Conservation (phyloP, 192 early-diverging fungal genomes). For the Geranomyces michiganensis region DNA sequence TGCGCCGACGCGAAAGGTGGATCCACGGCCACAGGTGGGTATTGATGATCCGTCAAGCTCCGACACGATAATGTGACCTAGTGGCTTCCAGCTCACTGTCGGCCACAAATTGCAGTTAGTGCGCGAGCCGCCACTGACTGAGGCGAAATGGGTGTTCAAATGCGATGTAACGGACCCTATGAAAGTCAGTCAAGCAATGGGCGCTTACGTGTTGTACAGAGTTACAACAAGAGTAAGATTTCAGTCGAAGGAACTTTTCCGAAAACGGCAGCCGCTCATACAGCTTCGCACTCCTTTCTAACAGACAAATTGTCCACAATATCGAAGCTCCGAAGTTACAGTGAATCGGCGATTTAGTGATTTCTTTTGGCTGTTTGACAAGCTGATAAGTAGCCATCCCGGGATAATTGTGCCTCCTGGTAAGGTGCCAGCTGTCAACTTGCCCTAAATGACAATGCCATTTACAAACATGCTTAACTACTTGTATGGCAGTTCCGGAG, state of each 20-base stretch:
- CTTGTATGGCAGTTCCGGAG: slow-evolving; percentile 68
- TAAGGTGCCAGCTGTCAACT: neutral
- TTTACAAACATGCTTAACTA: neutral
- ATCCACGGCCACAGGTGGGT: neutral
- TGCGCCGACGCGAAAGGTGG: neutral
- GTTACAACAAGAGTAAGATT: slow-evolving; percentile 70
- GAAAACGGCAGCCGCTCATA: neutral
- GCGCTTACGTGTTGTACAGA: slow-evolving; percentile 84
- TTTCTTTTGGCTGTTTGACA: slow-evolving; percentile 91
- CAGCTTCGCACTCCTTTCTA: neutral
- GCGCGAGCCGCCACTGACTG: neutral
- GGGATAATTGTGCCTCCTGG: slow-evolving; percentile 88
- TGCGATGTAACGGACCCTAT: slow-evolving; percentile 77
- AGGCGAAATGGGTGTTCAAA: slow-evolving; percentile 15
- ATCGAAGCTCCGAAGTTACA: slow-evolving; percentile 72
- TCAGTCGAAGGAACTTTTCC: neutral
- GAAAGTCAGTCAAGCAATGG: slow-evolving; percentile 89
- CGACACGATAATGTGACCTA: neutral
- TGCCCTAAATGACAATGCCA: too few species aligned
- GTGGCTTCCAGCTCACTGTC: neutral
- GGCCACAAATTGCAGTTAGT: too few species aligned
- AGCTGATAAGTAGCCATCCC: slow-evolving; percentile 75
- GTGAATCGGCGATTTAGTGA: slow-evolving; percentile 90
- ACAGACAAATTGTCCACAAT: slow-evolving; percentile 77
- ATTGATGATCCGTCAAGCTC: neutral